These are phyloP conservation scores for Bruguiera sexangula DNA, from an alignment of 345 rosid species.

Conservation along the genomic window DNA sequence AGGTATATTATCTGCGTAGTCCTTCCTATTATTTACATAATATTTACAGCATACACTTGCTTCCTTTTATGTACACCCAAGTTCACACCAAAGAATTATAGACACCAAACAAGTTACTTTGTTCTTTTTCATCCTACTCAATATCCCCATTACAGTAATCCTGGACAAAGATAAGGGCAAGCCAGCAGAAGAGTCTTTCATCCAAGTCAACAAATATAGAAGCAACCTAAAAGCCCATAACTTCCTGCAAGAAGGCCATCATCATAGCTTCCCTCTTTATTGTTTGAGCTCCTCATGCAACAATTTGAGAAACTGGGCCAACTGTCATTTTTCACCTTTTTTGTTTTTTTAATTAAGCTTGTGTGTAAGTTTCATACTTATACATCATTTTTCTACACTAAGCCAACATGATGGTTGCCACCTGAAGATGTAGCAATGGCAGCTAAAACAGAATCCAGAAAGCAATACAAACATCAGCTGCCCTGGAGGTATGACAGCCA, in stretches of 20 bases:
- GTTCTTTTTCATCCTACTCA: background rate
- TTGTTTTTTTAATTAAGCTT: background rate
- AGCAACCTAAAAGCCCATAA: background rate
- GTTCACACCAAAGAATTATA: constrained; percentile 20
- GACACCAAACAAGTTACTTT: background rate
- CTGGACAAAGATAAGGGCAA: background rate
- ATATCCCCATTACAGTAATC: background rate
- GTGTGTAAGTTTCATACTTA: background rate
- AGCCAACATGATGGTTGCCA: background rate
- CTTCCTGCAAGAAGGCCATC: background rate
- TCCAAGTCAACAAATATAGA: constrained; percentile 3
- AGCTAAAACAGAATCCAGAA: background rate
- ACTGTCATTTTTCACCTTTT: background rate
- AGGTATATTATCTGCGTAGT: background rate
- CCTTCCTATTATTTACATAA: background rate
- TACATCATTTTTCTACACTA: constrained; percentile 13
- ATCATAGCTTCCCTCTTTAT: background rate
- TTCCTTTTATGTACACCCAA: background rate
- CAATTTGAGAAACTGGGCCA: constrained; percentile 7
- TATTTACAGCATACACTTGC: constrained; percentile 10
- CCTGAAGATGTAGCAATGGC: constrained; percentile 11
- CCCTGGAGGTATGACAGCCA: constrained; percentile 57
- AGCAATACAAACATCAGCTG: constrained; percentile 21
- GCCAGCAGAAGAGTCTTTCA: constrained; percentile 2
- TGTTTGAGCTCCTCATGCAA: constrained; percentile 7